These are phyloP conservation scores for Rhizophagus sp. DNA, from an alignment of 192 early-diverging fungal genomes.

Conservation along the genomic window DNA sequence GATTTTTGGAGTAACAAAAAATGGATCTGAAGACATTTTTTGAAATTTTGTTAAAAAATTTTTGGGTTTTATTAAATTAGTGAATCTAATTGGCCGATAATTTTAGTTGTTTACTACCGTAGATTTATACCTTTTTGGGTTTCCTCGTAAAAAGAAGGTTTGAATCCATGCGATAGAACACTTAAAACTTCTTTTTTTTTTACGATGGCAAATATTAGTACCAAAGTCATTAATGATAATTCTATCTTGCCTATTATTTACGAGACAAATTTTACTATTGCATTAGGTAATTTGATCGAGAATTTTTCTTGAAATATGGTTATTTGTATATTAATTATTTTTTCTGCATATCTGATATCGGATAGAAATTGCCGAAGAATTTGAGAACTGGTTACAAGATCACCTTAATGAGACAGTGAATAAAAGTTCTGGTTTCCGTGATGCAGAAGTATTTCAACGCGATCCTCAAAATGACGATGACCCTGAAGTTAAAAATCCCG, in stretches of 20 bases:
- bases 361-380: conserved; percentile 20
- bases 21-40: conserved; percentile 7
- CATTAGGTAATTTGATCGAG: conserved; percentile 1
- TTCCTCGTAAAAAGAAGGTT: too few relatives aligned
- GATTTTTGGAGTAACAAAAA: background rate
- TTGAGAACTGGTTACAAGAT: conserved; percentile 15
- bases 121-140: too few relatives aligned
- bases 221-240: conserved; percentile 11
- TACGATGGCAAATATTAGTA: background rate
- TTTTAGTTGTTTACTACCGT: too few relatives aligned
- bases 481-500: background rate
- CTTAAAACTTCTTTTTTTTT: background rate
- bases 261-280: conserved; percentile 22
- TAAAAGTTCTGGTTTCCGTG: background rate
- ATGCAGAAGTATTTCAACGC: conserved; percentile 22
- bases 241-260: conserved; percentile 21
- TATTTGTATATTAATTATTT: background rate
- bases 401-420: conserved; percentile 2
- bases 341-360: background rate
- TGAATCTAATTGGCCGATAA: too few relatives aligned
- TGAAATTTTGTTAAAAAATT: too few relatives aligned
- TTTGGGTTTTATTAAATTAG: too few relatives aligned
- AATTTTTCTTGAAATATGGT: background rate
- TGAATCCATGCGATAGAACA: too few relatives aligned
- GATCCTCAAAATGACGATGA: conserved; percentile 8